These are phyloP conservation scores for Capsella bursapastoris DNA, from an alignment of 345 rosid species.

Conservation along the genomic window DNA sequence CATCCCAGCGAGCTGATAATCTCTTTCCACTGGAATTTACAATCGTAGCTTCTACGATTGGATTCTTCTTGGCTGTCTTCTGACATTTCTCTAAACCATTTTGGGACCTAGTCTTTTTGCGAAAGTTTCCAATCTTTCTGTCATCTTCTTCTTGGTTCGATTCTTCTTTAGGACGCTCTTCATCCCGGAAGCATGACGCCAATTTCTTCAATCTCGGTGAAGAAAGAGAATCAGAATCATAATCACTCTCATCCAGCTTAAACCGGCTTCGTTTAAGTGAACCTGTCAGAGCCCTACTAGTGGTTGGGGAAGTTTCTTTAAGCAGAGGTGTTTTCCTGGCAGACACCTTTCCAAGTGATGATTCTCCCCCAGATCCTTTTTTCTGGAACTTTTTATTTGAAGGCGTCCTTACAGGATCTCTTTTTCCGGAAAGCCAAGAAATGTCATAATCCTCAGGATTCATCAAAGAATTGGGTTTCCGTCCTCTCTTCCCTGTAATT, in stretches of 20 bases:
- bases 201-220: slow-evolving; percentile 26
- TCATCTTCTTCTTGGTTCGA: slow-evolving; percentile 40
- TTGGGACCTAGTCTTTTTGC: slow-evolving; percentile 38
- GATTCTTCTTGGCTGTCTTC: slow-evolving; percentile 35
- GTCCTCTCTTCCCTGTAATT: slow-evolving; percentile 58
- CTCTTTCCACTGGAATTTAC: slow-evolving; percentile 34
- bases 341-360: slow-evolving; percentile 41
- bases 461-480: slow-evolving; percentile 75
- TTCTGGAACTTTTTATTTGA: slow-evolving; percentile 35
- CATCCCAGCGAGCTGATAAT: slow-evolving; percentile 32
- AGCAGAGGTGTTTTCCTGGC: slow-evolving; percentile 42
- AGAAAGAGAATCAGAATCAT: slow-evolving; percentile 50
- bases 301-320: slow-evolving; percentile 34
- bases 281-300: slow-evolving; percentile 41
- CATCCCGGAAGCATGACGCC: slow-evolving; percentile 37
- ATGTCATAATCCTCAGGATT: slow-evolving; percentile 70
- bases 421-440: slow-evolving; percentile 50
- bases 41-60: slow-evolving; percentile 29
- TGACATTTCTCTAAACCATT: slow-evolving; percentile 34
- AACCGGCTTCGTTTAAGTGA: slow-evolving; percentile 45
- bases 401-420: slow-evolving; percentile 40
- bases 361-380: slow-evolving; percentile 42
- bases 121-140: slow-evolving; percentile 38
- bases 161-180: slow-evolving; percentile 43
- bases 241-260: slow-evolving; percentile 45